Conservation (phyloP, 345 rosid species). For the Excoecaria agallocha region DNA sequence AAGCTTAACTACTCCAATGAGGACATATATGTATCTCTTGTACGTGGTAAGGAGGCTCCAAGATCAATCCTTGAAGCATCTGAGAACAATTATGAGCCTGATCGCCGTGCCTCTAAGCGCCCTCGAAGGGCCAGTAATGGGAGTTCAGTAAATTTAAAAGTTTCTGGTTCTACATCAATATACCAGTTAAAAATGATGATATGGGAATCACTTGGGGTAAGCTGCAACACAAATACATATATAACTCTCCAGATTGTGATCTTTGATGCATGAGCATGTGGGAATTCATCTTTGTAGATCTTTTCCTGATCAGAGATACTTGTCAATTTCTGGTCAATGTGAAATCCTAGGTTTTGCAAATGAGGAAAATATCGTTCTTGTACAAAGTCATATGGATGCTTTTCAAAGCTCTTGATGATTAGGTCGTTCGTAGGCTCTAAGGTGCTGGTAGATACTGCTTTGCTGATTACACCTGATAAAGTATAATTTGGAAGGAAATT, state of each 20-base stretch:
- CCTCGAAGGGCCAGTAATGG: slow-evolving; percentile 76
- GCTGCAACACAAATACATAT: slow-evolving; percentile 14
- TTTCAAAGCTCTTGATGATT: background rate
- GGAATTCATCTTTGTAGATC: slow-evolving; percentile 2
- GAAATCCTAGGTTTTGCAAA: background rate
- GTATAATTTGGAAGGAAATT: background rate
- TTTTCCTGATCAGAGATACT: background rate
- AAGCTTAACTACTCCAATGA: slow-evolving; percentile 75
- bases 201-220: slow-evolving; percentile 99
- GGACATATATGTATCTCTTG: slow-evolving; percentile 69
- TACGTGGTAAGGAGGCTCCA: slow-evolving; percentile 95
- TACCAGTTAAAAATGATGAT: slow-evolving; percentile 99
- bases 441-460: background rate
- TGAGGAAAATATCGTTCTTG: background rate
- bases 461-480: background rate
- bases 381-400: background rate
- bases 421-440: too few species aligned
- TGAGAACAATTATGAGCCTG: slow-evolving; percentile 61
- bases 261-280: background rate
- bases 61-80: slow-evolving; percentile 79
- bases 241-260: slow-evolving; percentile 11
- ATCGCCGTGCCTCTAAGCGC: slow-evolving; percentile 81
- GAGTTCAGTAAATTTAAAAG: slow-evolving; percentile 66
- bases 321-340: background rate
- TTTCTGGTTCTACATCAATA: slow-evolving; percentile 80